phyloP scores from a whole-genome alignment of 2,329 filamentous ascomycete genomes.

The Fusarium staphyleae region DNA sequence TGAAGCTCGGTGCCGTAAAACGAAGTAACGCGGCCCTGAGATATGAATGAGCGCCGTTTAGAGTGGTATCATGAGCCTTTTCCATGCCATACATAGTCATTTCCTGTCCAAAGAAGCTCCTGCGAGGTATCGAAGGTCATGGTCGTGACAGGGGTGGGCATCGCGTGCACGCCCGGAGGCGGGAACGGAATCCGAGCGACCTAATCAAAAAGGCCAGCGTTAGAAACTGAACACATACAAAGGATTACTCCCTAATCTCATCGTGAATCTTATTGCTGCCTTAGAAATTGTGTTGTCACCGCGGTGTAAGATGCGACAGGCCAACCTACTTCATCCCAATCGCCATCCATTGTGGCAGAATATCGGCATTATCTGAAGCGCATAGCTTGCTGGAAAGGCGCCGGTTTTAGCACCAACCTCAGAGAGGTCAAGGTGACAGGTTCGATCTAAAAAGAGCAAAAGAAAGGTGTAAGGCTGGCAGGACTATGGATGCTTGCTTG shows the following conservation, averaged over 20 bases:
- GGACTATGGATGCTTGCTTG: conserved; percentile 15
- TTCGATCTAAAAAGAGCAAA: not conserved
- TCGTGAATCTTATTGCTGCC: not conserved
- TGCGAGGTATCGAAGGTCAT: conserved; percentile 89
- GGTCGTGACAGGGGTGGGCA: conserved; percentile 76
- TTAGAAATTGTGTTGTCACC: not conserved
- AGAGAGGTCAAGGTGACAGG: conserved; percentile 8
- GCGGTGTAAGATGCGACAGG: conserved; percentile 1
- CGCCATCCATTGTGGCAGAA: conserved; percentile 65
- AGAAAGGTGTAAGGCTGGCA: not conserved
- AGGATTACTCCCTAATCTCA: not conserved
- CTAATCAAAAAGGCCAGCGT: conserved; percentile 51
- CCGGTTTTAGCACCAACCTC: conserved; percentile 18
- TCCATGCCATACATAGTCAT: conserved; percentile 75
- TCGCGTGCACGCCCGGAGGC: conserved; percentile 73
- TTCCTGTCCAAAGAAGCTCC: conserved; percentile 92
- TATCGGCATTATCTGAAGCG: conserved; percentile 47
- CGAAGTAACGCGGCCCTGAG: conserved; percentile 83
- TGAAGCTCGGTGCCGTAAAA: conserved; percentile 88
- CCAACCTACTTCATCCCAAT: conserved; percentile 70
- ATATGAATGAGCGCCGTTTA: conserved; percentile 35
- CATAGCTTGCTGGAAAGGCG: conserved; percentile 42
- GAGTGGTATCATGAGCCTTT: not conserved
- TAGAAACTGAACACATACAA: conserved; percentile 10
- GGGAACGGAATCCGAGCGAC: conserved; percentile 83